phyloP scores from a whole-genome alignment of 2,329 filamentous ascomycete genomes.

The Fusarium tupiense region DNA sequence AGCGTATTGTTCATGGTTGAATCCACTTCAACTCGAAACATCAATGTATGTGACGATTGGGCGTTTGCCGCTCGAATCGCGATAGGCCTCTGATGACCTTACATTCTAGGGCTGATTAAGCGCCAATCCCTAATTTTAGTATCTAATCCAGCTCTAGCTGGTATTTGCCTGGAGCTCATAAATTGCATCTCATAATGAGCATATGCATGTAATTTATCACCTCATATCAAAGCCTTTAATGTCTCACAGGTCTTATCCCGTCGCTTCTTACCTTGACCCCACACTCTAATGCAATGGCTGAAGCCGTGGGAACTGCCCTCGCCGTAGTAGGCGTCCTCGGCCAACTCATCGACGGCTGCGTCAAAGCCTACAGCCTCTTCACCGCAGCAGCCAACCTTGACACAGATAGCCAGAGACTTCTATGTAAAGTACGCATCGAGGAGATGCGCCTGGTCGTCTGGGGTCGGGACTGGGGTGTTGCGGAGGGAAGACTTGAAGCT shows the following conservation, averaged over 20 bases:
- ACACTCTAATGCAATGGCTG: conserved; percentile 42
- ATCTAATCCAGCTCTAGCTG: conserved; percentile 1
- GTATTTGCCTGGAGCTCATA: not conserved
- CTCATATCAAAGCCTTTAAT: not conserved
- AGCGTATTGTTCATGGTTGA: too few relatives aligned
- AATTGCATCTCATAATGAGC: not conserved
- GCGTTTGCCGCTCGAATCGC: not conserved
- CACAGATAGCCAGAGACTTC: conserved; percentile 53
- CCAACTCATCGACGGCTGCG: conserved; percentile 58
- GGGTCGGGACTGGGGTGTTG: conserved; percentile 59
- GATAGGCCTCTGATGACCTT: not conserved
- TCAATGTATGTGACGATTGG: not conserved
- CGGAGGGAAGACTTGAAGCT: conserved; percentile 56
- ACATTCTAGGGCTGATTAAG: conserved; percentile 18
- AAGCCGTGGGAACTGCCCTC: conserved; percentile 54
- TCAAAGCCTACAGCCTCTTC: conserved; percentile 58
- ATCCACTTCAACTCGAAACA: not conserved
- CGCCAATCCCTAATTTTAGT: not conserved
- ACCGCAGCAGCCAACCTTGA: conserved; percentile 55
- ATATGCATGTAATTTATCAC: not conserved
- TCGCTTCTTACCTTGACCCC: not conserved
- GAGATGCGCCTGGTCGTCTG: conserved; percentile 60
- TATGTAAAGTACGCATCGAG: conserved; percentile 61
- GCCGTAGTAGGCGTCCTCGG: conserved; percentile 57
- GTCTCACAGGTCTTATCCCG: not conserved